These are phyloP conservation scores for Aspergillus sparsus DNA, from an alignment of 495 filamentous ascomycete genomes.

Conservation along the genomic window DNA sequence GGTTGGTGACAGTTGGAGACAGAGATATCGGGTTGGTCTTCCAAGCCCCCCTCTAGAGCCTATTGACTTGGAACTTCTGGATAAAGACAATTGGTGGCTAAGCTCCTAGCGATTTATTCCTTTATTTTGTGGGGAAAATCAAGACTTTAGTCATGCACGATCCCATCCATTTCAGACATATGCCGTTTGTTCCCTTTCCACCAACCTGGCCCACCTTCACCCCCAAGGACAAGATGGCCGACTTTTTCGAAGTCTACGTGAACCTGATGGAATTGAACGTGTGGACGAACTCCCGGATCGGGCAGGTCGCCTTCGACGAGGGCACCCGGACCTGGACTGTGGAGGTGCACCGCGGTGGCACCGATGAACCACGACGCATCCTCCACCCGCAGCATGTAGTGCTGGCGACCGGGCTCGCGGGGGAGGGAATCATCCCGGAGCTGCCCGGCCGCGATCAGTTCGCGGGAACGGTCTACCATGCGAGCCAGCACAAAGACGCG, in stretches of 20 bases:
- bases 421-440: slow-evolving; percentile 44
- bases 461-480: slow-evolving; percentile 51
- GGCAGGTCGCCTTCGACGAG: slow-evolving; percentile 54
- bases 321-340: slow-evolving; percentile 59
- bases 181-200: slow-evolving; percentile 72
- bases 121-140: no score
- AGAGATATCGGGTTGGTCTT: slow-evolving; percentile 56
- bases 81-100: background rate
- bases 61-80: no score
- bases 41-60: no score
- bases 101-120: no score
- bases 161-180: slow-evolving; percentile 70
- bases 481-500: slow-evolving; percentile 42
- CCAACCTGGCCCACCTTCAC: slow-evolving; percentile 66
- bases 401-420: slow-evolving; percentile 51
- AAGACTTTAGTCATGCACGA: slow-evolving; percentile 63
- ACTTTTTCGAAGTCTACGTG: slow-evolving; percentile 75
- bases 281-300: slow-evolving; percentile 61
- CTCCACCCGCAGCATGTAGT: slow-evolving; percentile 48
- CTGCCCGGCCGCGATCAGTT: slow-evolving; percentile 47
- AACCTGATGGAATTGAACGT: slow-evolving; percentile 71
- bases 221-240: slow-evolving; percentile 76
- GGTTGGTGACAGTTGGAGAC: slow-evolving; percentile 77
- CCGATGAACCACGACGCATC: slow-evolving; percentile 40
- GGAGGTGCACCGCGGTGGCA: slow-evolving; percentile 49